These are phyloP conservation scores for Clonostachys byssicola DNA, from an alignment of 2,329 filamentous ascomycete genomes.

Conservation along the genomic window DNA sequence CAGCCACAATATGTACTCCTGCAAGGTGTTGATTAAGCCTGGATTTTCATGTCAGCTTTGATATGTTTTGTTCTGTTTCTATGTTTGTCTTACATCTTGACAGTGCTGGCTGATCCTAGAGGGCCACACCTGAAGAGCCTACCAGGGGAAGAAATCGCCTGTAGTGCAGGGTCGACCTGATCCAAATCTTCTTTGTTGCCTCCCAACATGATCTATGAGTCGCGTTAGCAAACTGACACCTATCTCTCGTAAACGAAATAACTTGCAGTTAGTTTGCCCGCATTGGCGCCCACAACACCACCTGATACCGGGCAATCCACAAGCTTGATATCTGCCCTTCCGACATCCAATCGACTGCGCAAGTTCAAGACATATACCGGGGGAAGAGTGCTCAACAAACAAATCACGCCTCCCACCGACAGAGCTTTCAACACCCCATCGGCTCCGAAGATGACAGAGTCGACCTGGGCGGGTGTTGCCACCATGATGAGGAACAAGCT, in stretches of 20 bases:
- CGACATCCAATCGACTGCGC: conserved; percentile 48
- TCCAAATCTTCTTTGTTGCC: conserved; percentile 51
- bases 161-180: conserved; percentile 53
- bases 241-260: neutral
- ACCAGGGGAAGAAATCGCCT: conserved; percentile 54
- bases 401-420: conserved; percentile 52
- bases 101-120: conserved; percentile 59
- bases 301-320: conserved; percentile 31
- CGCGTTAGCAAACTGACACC: neutral
- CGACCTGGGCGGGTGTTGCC: conserved; percentile 65
- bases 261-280: conserved; percentile 62
- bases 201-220: conserved; percentile 51
- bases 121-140: conserved; percentile 62
- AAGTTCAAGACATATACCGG: conserved; percentile 64
- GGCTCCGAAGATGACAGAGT: conserved; percentile 58
- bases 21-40: conserved; percentile 31
- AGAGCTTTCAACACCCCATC: conserved; percentile 43
- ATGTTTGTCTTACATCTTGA: conserved; percentile 59
- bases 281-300: conserved; percentile 36
- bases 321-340: conserved; percentile 50
- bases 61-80: too few species aligned
- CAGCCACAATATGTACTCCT: conserved; percentile 35
- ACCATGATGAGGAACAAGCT: conserved; percentile 70
- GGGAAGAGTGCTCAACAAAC: conserved; percentile 68
- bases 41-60: conserved; percentile 44